Conservation (phyloP, 2,329 filamentous ascomycete genomes). For the Teratosphaeria destructans region DNA sequence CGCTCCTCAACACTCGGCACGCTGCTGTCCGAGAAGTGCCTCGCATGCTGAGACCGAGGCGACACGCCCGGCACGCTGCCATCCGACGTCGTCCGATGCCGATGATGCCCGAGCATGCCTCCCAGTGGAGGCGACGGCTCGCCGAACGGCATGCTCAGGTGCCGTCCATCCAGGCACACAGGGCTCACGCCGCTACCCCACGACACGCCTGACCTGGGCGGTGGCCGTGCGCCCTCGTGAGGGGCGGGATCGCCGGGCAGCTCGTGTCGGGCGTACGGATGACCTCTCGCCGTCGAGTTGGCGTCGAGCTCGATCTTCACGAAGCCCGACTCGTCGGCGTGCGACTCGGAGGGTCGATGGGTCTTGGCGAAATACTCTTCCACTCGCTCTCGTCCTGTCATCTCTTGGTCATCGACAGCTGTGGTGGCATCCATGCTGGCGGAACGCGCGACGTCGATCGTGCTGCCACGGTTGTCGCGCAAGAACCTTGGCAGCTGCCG, state of each 20-base stretch:
- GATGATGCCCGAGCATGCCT: background rate
- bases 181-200: background rate
- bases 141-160: background rate
- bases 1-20: background rate
- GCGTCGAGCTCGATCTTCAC: background rate
- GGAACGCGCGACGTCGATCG: background rate
- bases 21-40: background rate
- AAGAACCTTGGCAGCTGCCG: background rate
- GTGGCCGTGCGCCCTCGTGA: background rate
- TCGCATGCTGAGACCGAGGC: background rate
- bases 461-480: background rate
- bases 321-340: background rate
- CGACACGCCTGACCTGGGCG: background rate
- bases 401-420: background rate
- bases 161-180: background rate
- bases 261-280: background rate
- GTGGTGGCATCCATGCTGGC: background rate
- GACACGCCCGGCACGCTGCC: background rate
- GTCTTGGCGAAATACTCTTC: background rate
- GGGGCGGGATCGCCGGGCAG: background rate
- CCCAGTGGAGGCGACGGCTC: background rate
- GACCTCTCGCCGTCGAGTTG: background rate
- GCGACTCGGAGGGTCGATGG: background rate
- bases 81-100: background rate
- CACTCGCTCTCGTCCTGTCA: background rate